Evolutionary conservation across 2,329 filamentous ascomycete species (phyloP).

Genomic region (Fusarium chlamydosporum): DNA sequence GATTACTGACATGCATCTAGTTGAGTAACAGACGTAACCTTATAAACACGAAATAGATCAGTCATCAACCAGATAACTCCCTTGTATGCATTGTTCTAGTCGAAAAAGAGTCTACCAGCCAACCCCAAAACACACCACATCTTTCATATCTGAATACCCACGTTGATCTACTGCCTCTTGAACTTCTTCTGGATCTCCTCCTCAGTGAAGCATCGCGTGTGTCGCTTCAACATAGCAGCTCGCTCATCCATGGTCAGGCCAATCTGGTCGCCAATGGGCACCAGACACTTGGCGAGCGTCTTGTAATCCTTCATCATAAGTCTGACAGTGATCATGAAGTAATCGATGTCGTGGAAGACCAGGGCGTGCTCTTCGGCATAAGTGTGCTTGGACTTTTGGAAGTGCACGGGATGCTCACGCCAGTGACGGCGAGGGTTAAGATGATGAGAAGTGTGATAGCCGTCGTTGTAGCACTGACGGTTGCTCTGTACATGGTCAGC

Average conservation of each 20-base stretch:
- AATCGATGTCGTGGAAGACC: slow-evolving; percentile 86
- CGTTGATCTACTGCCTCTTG: slow-evolving; percentile 11
- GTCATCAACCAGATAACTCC: slow-evolving; percentile 1
- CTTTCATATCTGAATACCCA: neutral
- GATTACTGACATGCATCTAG: neutral
- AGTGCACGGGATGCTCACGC: slow-evolving; percentile 82
- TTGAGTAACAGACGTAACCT: neutral
- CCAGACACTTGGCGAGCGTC: slow-evolving; percentile 76
- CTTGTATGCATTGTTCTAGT: slow-evolving; percentile 7
- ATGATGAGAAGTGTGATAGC: slow-evolving; percentile 86
- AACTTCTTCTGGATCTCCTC: slow-evolving; percentile 48
- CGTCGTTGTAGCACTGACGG: slow-evolving; percentile 85
- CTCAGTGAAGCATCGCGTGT: slow-evolving; percentile 47
- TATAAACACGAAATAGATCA: neutral
- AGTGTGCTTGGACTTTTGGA: slow-evolving; percentile 76
- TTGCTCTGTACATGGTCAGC: slow-evolving; percentile 71
- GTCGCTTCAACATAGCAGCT: slow-evolving; percentile 42
- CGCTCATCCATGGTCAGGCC: slow-evolving; percentile 69
- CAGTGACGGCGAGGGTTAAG: slow-evolving; percentile 84
- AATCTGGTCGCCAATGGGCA: slow-evolving; percentile 81
- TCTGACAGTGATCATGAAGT: slow-evolving; percentile 79
- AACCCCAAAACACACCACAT: neutral
- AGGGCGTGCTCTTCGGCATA: slow-evolving; percentile 78
- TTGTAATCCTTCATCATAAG: slow-evolving; percentile 79
- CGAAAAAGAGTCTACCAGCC: neutral